Base-by-base conservation (phyloP, 805 yeast species). In the Candida palmyrensis region DNA sequence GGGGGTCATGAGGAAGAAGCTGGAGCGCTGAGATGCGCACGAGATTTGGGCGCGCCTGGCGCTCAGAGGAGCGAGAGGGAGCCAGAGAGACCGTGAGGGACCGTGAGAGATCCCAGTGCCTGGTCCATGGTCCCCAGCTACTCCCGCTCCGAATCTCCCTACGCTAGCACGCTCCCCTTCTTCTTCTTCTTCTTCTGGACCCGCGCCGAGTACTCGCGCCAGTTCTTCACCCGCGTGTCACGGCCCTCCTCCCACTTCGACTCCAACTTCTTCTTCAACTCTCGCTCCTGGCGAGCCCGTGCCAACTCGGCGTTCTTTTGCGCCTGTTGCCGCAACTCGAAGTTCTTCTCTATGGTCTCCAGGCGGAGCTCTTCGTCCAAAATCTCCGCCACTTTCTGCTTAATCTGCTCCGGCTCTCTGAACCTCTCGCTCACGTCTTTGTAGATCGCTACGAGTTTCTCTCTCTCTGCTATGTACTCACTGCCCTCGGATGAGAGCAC, bases 171-270 rank as follows among this genome's bases (percentile, higher is more conserved):
- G 33, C 55, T 57, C 44, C 39, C 39, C 48, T 62, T 67, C 11
- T 8, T 14, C 34, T 48, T 49, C 50, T 57, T 59, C 53, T 71
- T 73, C 48, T 68, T 69, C 19, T 60, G 68, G 11, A 59, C 51
- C 36, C 66, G 66, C 22, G 59, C 53, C 10, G 62, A 50, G 48
- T 70, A 80, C 6, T 46, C 49, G 33, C 86, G 54, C 88, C 88
- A 81, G 45, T 64, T 75, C 6, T 55, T 50, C 5, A 81, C 84
- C 23, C 88, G 53, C 8, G 49, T 51, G 27, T 77, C 85, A 30
- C 85, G 41, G 10, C 66, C 66, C 32, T 69, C 73, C 42, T 79
- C 87, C 88, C 88, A 81, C 14, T 62, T 57, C 30, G 59, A 49
- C 24, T 66, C 70, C 43, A 66, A 49, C 29, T 71, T 59, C 31